Evolutionary conservation across 2,329 filamentous ascomycete genomes (phyloP).

Genomic region (Camillea tinctor): DNA sequence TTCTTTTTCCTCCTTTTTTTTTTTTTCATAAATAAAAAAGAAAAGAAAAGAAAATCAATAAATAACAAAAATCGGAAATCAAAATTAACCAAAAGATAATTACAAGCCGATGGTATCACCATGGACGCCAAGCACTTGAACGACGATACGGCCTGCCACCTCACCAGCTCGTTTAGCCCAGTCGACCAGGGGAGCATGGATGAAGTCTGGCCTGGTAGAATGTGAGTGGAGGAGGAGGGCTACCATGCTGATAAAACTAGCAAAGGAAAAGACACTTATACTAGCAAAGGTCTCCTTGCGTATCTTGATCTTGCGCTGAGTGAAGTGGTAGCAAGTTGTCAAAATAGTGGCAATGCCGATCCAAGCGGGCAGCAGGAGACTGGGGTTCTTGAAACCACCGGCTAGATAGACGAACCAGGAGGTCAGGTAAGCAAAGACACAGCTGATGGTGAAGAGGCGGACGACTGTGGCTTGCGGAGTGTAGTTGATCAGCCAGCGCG

Average conservation of each 20-base stretch:
- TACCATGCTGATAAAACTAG: slow-evolving; percentile 74
- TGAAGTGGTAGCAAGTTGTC: slow-evolving; percentile 73
- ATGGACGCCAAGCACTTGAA: slow-evolving; percentile 29
- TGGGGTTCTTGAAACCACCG: slow-evolving; percentile 67
- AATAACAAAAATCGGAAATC: too few relatives aligned
- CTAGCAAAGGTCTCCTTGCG: slow-evolving; percentile 76
- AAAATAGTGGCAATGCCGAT: slow-evolving; percentile 73
- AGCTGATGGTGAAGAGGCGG: slow-evolving; percentile 72
- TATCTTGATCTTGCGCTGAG: slow-evolving; percentile 76
- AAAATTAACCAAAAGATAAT: not conserved
- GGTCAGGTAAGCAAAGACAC: slow-evolving; percentile 72
- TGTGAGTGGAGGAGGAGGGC: slow-evolving; percentile 67
- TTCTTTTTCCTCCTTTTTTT: too few relatives aligned
- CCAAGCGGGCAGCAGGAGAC: slow-evolving; percentile 74
- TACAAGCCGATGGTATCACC: slow-evolving; percentile 13
- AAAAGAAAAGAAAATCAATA: too few relatives aligned
- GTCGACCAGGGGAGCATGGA: slow-evolving; percentile 38
- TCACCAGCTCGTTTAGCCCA: slow-evolving; percentile 20
- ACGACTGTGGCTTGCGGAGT: slow-evolving; percentile 78
- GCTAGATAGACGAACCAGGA: slow-evolving; percentile 69
- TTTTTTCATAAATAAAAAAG: too few relatives aligned
- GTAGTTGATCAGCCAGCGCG: slow-evolving; percentile 81
- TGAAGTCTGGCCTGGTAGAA: slow-evolving; percentile 58
- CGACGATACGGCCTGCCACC: slow-evolving; percentile 20
- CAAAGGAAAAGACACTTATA: slow-evolving; percentile 73